Conservation (phyloP, 164 flowering plant species). For the Vitis rupestris region DNA sequence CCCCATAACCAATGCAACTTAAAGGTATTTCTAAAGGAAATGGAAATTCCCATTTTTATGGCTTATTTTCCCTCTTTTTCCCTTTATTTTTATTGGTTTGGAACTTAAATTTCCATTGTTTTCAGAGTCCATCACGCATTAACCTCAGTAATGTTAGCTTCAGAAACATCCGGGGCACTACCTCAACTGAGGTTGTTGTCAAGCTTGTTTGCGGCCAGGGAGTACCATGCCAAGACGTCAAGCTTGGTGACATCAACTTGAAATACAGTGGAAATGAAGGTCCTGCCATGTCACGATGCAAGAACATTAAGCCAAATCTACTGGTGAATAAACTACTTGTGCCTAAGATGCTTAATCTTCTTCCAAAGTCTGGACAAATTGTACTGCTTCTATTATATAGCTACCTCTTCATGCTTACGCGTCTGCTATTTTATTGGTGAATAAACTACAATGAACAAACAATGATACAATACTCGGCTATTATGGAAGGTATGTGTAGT, state of each 20-base stretch:
- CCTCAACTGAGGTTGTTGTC: conserved; percentile 25
- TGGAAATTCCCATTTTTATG: too few relatives aligned
- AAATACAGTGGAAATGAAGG: conserved; percentile 12
- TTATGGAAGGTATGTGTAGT: too few relatives aligned
- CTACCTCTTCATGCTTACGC: too few relatives aligned
- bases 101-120: background rate
- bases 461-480: too few relatives aligned
- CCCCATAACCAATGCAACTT: conserved; percentile 8
- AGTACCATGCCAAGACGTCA: conserved; percentile 30
- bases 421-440: too few relatives aligned
- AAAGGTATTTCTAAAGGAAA: conserved; percentile 3
- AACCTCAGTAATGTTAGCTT: conserved; percentile 26
- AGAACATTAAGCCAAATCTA: too few relatives aligned
- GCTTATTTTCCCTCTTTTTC: background rate
- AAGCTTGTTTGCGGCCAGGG: conserved; percentile 30
- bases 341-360: too few relatives aligned
- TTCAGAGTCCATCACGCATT: conserved; percentile 11
- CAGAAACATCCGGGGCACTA: conserved; percentile 29
- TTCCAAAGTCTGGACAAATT: too few relatives aligned
- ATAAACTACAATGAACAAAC: too few relatives aligned
- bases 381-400: too few relatives aligned
- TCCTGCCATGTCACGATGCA: background rate
- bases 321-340: too few relatives aligned
- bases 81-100: background rate
- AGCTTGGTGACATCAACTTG: conserved; percentile 25